Percentiles rank a stretch among this genome's conserved stretches.
phyloP scores from a whole-genome alignment of 495 filamentous ascomycete genomes.

The Neurospora sp. region DNA sequence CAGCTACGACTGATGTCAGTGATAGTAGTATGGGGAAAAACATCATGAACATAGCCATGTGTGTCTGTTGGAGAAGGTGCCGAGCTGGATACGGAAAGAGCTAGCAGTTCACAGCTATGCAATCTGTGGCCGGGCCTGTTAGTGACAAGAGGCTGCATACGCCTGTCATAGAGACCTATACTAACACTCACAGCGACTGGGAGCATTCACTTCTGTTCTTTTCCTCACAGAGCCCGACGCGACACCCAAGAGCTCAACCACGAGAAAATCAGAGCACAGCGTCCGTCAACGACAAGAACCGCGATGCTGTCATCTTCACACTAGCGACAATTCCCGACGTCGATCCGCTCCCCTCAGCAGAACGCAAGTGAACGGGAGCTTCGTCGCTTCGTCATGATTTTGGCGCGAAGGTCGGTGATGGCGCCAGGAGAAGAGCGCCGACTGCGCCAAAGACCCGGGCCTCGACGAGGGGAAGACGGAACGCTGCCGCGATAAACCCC shows the following conservation, averaged over 20 bases:
- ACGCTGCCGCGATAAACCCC: no score
- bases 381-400: not conserved
- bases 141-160: rapidly evolving
- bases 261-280: no score
- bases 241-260: not conserved
- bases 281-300: no score
- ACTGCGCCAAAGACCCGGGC: not conserved
- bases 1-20: not conserved
- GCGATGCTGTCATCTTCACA: not conserved
- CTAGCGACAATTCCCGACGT: not conserved
- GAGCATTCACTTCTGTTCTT: not conserved
- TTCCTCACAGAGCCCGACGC: not conserved
- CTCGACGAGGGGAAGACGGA: no score
- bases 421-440: not conserved
- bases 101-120: not conserved
- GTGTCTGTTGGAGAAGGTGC: not conserved
- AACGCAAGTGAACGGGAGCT: not conserved
- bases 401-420: not conserved
- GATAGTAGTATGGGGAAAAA: not conserved
- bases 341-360: not conserved
- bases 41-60: not conserved
- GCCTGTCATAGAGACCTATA: rapidly evolving
- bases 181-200: not conserved
- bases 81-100: not conserved
- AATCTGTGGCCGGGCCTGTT: not conserved